phyloP scores from a whole-genome alignment of 2,329 filamentous ascomycete species.

The Colletotrichum echinochloae region DNA sequence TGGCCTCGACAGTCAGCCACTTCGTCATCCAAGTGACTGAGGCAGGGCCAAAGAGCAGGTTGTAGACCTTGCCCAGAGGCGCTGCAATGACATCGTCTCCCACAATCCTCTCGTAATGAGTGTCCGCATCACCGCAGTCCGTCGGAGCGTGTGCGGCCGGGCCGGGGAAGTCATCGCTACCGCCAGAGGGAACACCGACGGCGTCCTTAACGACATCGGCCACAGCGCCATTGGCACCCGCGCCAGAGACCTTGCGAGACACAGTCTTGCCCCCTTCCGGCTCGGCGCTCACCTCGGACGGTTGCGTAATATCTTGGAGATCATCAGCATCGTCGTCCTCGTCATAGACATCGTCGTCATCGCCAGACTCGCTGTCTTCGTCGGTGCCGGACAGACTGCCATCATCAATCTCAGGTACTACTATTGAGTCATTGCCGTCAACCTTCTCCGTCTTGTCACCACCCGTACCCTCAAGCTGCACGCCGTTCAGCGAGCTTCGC shows the following conservation, averaged over 20 bases:
- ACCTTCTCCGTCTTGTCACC: constrained; percentile 93
- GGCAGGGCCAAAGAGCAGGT: constrained; percentile 83
- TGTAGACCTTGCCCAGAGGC: constrained; percentile 92
- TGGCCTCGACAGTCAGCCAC: constrained; percentile 88
- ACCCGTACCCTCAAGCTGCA: constrained; percentile 81
- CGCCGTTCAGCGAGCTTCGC: constrained; percentile 91
- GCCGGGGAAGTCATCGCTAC: constrained; percentile 83
- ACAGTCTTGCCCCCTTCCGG: constrained; percentile 71
- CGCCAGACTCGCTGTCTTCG: constrained; percentile 69
- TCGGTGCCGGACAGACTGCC: constrained; percentile 68
- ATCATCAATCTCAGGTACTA: constrained; percentile 50
- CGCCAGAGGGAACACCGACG: constrained; percentile 54
- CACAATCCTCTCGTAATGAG: constrained; percentile 86
- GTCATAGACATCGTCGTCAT: constrained; percentile 81
- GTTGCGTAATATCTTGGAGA: constrained; percentile 49
- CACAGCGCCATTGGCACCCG: constrained; percentile 57
- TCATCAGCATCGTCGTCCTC: constrained; percentile 85
- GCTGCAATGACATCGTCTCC: constrained; percentile 89
- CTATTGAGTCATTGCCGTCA: constrained; percentile 56
- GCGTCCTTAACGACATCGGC: constrained; percentile 65
- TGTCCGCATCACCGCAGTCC: constrained; percentile 81
- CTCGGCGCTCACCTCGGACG: constrained; percentile 57
- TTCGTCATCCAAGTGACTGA: constrained; percentile 87
- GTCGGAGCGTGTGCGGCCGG: constrained; percentile 85
- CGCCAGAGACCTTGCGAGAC: constrained; percentile 79